These are phyloP conservation scores for Pleurotus giganteus DNA, from an alignment of 768 basidiomycete species.

Conservation along the genomic window DNA sequence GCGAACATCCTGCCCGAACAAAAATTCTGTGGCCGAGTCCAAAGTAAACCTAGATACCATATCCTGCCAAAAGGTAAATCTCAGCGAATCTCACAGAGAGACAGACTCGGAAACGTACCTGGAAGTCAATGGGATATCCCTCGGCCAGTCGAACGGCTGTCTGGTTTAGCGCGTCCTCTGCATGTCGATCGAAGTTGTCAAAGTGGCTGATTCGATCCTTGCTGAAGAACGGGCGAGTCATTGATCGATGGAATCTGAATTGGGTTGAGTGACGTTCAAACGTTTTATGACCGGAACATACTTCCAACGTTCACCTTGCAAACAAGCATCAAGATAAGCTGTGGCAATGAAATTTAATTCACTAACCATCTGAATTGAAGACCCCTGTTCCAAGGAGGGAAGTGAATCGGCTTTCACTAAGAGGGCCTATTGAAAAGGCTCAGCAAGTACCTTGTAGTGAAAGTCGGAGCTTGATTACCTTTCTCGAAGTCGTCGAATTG, in stretches of 20 bases:
- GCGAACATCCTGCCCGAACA: conserved; percentile 52
- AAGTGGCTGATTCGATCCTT: conserved; percentile 61
- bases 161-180: conserved; percentile 41
- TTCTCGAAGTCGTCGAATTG: conserved; percentile 48
- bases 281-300: conserved; percentile 24
- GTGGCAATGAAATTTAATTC: neutral
- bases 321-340: no score
- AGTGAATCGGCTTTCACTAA: conserved; percentile 22
- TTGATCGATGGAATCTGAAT: conserved; percentile 34
- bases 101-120: conserved; percentile 31
- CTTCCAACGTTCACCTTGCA: conserved; percentile 72
- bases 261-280: neutral
- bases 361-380: conserved; percentile 58
- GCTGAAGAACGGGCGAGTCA: conserved; percentile 72
- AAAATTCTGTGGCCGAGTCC: conserved; percentile 61
- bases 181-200: conserved; percentile 57
- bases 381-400: conserved; percentile 54
- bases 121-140: conserved; percentile 58
- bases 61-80: conserved; percentile 35
- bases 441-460: neutral
- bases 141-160: conserved; percentile 40
- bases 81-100: neutral
- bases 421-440: conserved; percentile 21
- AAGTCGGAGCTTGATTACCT: conserved; percentile 23
- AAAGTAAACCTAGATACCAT: conserved; percentile 52